A percentile compares a stretch with the other conserved stretches of the same genome.
Evolutionary conservation across 306 rosid genomes (phyloP).

Genomic region (Casuarina glauca): DNA sequence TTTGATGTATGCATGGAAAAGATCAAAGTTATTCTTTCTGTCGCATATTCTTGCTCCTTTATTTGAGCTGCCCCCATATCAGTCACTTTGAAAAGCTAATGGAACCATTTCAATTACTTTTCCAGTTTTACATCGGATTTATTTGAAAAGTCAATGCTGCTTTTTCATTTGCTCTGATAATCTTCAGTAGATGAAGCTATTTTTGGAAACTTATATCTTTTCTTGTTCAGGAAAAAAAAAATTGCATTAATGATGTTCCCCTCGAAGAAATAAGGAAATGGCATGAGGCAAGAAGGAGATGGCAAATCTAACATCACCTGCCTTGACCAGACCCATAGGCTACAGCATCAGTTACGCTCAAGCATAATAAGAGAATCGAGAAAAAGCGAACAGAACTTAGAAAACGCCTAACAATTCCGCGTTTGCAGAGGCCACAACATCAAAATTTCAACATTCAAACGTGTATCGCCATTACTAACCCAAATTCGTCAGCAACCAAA

Average conservation of each 20-base stretch:
- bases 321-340: not conserved
- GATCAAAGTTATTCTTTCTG: not conserved
- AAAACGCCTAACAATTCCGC: not conserved
- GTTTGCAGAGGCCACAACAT: not conserved
- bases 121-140: not conserved
- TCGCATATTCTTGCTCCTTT: not conserved
- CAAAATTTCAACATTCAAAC: not conserved
- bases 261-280: no score
- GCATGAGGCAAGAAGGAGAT: no score
- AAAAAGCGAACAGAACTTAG: not conserved
- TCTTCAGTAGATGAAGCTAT: not conserved
- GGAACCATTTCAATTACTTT: not conserved
- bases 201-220: not conserved
- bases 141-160: not conserved
- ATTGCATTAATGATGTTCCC: no score
- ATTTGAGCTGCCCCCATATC: not conserved
- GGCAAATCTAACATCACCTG: no score
- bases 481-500: not conserved
- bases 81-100: not conserved
- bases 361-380: not conserved
- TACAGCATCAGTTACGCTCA: not conserved
- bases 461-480: not conserved
- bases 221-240: not conserved
- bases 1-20: no score
- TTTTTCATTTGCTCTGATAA: not conserved